Percentiles rank a stretch among this genome's conserved stretches.
These are phyloP conservation scores for Ceratobasidium sp. DNA, from an alignment of 1,284 basidiomycete genomes.

Conservation along the genomic window DNA sequence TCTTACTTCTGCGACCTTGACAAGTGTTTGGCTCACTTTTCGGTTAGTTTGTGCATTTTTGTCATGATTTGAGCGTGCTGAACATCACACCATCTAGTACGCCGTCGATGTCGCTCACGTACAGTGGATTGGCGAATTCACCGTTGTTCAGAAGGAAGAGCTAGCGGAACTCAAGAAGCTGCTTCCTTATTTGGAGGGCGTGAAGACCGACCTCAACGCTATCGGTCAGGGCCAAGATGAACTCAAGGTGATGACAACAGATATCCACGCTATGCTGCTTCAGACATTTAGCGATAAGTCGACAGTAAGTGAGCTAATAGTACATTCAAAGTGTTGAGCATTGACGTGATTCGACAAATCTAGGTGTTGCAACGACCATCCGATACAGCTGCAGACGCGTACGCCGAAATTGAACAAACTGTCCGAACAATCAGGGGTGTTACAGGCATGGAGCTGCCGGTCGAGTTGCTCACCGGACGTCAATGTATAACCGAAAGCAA, in stretches of 20 bases:
- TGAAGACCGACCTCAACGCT: not conserved
- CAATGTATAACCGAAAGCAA: slow-evolving; percentile 19
- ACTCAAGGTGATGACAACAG: not conserved
- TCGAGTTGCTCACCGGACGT: slow-evolving; percentile 13
- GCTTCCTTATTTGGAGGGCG: not conserved
- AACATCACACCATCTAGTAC: not conserved
- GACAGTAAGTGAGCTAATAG: not conserved
- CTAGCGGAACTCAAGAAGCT: slow-evolving; percentile 7
- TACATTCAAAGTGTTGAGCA: too few species aligned
- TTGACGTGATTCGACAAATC: not conserved
- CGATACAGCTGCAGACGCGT: not conserved
- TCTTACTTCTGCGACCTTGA: slow-evolving; percentile 4
- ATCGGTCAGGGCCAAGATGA: too few species aligned
- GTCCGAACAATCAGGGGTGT: slow-evolving; percentile 23
- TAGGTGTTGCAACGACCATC: slow-evolving; percentile 10
- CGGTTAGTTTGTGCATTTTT: not conserved
- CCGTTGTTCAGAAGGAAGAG: slow-evolving; percentile 23
- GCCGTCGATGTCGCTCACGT: slow-evolving; percentile 10
- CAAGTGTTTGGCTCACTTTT: not conserved
- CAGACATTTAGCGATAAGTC: slow-evolving; percentile 2
- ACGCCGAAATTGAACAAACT: slow-evolving; percentile 20
- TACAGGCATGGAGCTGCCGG: slow-evolving; percentile 29
- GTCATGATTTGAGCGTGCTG: not conserved
- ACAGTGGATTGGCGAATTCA: slow-evolving; percentile 42
- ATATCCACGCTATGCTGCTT: not conserved